Evolutionary conservation across 495 filamentous ascomycete species (phyloP), one percentile per base, ranked within the genome.

Genomic region (Penicillium arizonense): DNA sequence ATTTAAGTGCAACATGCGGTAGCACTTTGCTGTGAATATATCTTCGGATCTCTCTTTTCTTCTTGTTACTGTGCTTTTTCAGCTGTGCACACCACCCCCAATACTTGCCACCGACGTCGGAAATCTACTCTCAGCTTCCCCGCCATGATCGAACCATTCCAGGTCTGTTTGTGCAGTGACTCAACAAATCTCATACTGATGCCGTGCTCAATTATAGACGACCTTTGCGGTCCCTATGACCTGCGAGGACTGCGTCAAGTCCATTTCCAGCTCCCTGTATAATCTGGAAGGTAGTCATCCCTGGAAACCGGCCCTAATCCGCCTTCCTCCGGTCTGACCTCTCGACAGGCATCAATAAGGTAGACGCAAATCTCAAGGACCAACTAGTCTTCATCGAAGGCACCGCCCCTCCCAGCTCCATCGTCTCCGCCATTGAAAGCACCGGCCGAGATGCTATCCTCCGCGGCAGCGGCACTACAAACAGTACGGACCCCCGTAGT

Each of bases 361-460:
- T 78, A 20, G 63, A 72, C n/a, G 77, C 74, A 39, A 75, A 71
- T 21, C 69, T 82, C 23, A 71, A 78, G 46, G 67, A 73, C 14
- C 75, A 78, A 54, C 63, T 79, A 6, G 65, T 81, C 8, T 76
- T 75, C 41, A 70, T 77, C 28, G 71, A 70, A 48, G 70, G 72
- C 58, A 80, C 75, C 74, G 89, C 88, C 36, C 78, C 94, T 14
- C 94, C 94, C 8, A 96, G 92, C 41, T 82, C 85, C 20, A 96
- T 98, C 48, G 90, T 96, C 8, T 69, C 84, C 40, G 86, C 92
- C 5, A 97, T 98, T 57, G 87, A 97, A 71, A 75, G 77, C 21
- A 97, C 93, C 0, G 94, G 94, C 43, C 82, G 91, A 32, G 90
- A 96, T 79, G 94, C 94, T 40, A 96, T 98, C 63, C 77, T 98